These are phyloP conservation scores for Lasiodiplodia hormozganensis DNA, from an alignment of 2,329 filamentous ascomycete species.

Conservation along the genomic window DNA sequence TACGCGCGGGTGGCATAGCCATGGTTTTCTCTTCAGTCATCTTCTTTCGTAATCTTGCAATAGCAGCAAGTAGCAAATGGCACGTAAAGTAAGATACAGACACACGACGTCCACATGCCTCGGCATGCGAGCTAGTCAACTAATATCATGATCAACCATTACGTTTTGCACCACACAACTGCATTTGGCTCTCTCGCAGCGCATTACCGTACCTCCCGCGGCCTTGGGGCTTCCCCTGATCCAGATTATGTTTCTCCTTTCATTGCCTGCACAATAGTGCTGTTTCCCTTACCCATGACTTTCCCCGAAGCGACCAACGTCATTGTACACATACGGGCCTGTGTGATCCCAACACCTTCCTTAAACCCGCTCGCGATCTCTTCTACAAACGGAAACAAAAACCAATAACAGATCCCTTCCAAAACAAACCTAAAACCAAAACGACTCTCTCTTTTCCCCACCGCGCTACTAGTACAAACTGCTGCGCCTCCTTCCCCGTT, in stretches of 20 bases:
- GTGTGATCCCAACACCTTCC: no score
- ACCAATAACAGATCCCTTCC: no score
- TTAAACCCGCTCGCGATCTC: no score
- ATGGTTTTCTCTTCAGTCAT: background rate
- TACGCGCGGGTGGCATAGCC: constrained; percentile 2
- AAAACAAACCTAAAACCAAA: no score
- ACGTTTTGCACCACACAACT: background rate
- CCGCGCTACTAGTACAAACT: no score
- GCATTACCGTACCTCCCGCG: background rate
- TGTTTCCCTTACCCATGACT: no score
- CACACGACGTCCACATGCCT: background rate
- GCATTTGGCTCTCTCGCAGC: background rate
- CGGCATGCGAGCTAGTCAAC: background rate
- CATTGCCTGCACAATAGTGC: background rate
- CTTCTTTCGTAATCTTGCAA: background rate
- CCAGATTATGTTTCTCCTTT: background rate
- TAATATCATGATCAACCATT: background rate
- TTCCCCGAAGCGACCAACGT: no score
- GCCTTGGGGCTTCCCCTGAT: background rate
- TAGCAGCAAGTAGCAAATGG: constrained; percentile 16
- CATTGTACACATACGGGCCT: no score
- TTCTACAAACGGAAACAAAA: no score
- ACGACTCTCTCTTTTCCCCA: no score
- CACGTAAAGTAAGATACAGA: background rate
- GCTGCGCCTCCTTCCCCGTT: no score